These are phyloP conservation scores for Suillus subaureus DNA, from an alignment of 768 basidiomycete genomes.

Conservation along the genomic window DNA sequence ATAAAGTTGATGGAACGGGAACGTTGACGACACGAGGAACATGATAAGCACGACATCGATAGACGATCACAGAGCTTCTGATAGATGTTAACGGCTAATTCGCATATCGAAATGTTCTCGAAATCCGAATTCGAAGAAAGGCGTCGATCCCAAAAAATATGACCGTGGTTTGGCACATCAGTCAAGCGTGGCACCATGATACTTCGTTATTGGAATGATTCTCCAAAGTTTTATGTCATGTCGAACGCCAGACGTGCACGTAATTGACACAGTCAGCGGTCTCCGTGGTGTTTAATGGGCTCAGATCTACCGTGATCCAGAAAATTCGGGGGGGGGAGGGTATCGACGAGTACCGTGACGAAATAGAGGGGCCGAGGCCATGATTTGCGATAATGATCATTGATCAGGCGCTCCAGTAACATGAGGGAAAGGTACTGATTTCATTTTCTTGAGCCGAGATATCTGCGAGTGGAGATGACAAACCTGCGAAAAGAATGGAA, in stretches of 20 bases:
- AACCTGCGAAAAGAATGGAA: neutral
- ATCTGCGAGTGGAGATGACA: neutral
- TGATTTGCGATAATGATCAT: neutral
- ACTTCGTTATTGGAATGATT: neutral
- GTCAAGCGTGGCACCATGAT: neutral
- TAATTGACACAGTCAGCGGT: neutral
- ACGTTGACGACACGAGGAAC: neutral
- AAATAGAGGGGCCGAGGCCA: neutral
- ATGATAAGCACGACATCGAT: neutral
- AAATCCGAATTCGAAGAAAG: neutral
- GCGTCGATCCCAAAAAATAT: neutral
- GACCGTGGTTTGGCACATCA: neutral
- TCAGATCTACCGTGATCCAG: neutral
- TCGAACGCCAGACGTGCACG: neutral
- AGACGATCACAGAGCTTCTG: neutral
- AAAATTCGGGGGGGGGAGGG: neutral
- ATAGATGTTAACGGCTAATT: neutral
- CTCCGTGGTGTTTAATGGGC: neutral
- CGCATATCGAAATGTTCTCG: neutral
- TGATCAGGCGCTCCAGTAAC: neutral
- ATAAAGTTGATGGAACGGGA: neutral
- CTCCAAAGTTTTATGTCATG: neutral
- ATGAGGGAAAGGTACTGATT: neutral
- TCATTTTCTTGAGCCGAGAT: neutral
- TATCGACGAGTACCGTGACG: neutral